Evolutionary conservation across 2,329 filamentous ascomycete genomes (phyloP).

Genomic region (Dactylellina haptotyla): DNA sequence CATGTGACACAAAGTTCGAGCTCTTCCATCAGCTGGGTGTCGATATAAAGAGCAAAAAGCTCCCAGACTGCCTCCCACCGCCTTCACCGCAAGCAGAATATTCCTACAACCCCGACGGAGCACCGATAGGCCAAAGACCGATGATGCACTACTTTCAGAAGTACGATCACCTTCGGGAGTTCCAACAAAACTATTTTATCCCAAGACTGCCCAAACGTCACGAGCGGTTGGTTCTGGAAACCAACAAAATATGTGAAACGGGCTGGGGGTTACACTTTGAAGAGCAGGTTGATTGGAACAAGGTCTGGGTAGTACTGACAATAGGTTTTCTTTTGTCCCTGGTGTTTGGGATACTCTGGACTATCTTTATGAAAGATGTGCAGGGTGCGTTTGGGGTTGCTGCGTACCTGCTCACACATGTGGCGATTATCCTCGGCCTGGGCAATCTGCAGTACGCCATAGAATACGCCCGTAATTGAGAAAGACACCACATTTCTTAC

Average conservation of each 20-base stretch:
- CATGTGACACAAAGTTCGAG: background rate
- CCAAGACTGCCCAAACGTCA: background rate
- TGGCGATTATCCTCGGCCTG: background rate
- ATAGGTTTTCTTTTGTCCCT: background rate
- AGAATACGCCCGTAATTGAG: too few species aligned
- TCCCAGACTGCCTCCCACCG: background rate
- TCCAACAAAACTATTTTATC: background rate
- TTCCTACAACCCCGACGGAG: background rate
- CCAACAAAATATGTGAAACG: background rate
- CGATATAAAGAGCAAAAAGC: background rate
- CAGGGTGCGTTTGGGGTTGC: background rate
- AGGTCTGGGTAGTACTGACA: background rate
- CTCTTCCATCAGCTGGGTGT: background rate
- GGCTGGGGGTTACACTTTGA: background rate
- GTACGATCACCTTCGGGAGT: background rate
- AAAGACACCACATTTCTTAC: too few species aligned
- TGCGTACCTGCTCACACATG: background rate
- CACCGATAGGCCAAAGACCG: background rate
- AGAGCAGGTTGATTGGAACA: background rate
- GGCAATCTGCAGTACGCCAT: too few species aligned
- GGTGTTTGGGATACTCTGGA: background rate
- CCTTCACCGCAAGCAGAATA: background rate
- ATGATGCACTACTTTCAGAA: slow-evolving; percentile 1
- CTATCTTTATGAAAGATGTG: background rate
- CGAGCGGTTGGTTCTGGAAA: background rate